Evolutionary conservation across 495 filamentous ascomycete species (phyloP), one percentile per base, ranked within the genome.

Genomic region (Aspergillus egyptiacus): DNA sequence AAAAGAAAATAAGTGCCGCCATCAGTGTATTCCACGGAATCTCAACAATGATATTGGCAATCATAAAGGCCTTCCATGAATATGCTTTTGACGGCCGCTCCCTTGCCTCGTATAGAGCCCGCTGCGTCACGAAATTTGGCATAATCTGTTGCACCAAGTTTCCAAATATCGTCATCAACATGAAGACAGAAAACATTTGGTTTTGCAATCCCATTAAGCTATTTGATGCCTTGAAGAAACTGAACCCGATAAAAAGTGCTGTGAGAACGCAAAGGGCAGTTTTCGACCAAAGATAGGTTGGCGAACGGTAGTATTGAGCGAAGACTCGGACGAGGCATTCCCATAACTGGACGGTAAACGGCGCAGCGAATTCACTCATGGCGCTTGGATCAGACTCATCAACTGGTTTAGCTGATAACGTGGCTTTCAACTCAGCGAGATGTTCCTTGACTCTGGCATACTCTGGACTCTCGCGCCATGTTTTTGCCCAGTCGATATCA

Each of bases 161-260:
- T 56, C 82, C 82, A 62, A 93, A 88, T 53, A 96, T 79, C n/a
- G 82, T 90, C 57, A 91, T 72, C 24, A 96, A 70, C 74, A 91
- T 83, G 75, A 96, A 95, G 60, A 95, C 83, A 66, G 82, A 75
- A 66, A 95, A 95, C 70, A 93, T 85, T 62, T 91, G 87, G 62
- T 95, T 95, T 59, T 93, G 88, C 11, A 95, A 80, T 48, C 89
- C 91, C 62, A 94, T 86, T 10, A 81, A 66, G 14, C 76, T 78
- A 67, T 84, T 88, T 47, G 78, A 63, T 0, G 86, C 78, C 11
- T 83, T 76, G 77, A 82, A 91, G 73, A 97, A 95, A 46, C 88
- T 88, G 73, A 97, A 93, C 25, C 89, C 90, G 63, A 93, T 91
- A 70, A 95, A 95, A 19, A 95, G 71, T 1, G 79, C 50, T 9